A percentile compares a stretch with the other conserved stretches of the same genome.
Conservation (phyloP, 305 asterid genomes). For the Rubia balearica region DNA sequence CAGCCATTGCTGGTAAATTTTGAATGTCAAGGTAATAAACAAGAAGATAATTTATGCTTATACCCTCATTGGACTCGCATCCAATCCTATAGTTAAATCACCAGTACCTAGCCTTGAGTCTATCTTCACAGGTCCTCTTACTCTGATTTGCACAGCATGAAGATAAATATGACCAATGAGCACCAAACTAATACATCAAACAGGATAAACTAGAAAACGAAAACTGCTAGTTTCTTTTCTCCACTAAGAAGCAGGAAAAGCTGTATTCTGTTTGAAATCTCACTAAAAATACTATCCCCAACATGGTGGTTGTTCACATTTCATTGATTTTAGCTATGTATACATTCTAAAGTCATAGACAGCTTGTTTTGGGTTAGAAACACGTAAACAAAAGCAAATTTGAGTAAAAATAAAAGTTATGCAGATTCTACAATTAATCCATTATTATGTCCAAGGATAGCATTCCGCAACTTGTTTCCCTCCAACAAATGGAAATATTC, state of each 20-base stretch:
- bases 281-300: not conserved
- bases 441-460: not conserved
- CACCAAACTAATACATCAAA: not conserved
- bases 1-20: not conserved
- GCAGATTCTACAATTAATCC: not conserved
- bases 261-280: not conserved
- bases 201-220: not conserved
- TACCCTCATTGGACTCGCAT: not conserved
- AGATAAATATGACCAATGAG: not conserved
- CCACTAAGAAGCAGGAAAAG: slow-evolving; percentile 2
- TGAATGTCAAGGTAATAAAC: not conserved
- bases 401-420: not conserved
- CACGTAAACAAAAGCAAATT: not conserved
- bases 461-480: not conserved
- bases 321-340: not conserved
- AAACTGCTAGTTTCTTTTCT: not conserved
- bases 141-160: not conserved
- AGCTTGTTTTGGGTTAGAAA: not conserved
- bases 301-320: not conserved
- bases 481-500: not conserved
- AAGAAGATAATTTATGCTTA: not conserved
- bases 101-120: not conserved
- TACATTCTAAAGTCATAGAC: not conserved
- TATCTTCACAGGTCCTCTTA: not conserved
- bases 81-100: not conserved